Base-by-base conservation (phyloP, 2,329 filamentous ascomycete genomes). In the Botrytis fabae region DNA sequence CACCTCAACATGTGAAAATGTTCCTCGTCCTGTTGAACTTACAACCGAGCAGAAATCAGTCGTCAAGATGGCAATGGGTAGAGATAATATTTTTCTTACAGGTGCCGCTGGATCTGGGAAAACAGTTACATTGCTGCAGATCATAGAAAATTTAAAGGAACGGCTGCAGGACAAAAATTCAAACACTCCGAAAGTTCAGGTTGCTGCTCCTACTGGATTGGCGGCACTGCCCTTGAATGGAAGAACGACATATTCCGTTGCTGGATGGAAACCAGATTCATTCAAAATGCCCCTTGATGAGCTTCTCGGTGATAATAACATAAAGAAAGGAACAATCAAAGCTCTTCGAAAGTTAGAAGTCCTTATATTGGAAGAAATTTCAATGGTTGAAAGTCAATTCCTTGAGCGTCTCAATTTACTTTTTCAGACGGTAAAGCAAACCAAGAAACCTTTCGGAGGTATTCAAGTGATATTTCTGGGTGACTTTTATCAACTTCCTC, bases 401-500 rank as follows among this genome's bases (percentile, higher is more conserved):
- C 61, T 80, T 16, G 77, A 79, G 68, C 70, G 78, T 1, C 69
- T 79, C 54, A 76, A 77, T 61, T 25, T 76, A 4, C 65, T 77
- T n/a, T 40, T 80, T 25, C 75, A 77, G 28, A 22, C 68, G 12
- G 64, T 77, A 28, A 44, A 74, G 40, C n/a, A 48, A 1, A 70
- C n/a, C 18, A 20, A 28, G 2, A 10, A 40, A 4, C 77, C 79
- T 18, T 79, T 80, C 42, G 79, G 78, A 5, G 78, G 78, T 12
- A 77, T 76, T 44, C 78, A 80, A 70, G 75, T 79, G 16, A 78
- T 80, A 22, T 73, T 80, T 48, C 72, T 80, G 0, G 79, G 78
- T 1, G 79, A 79, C 46, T 79, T 80, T 35, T 74, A 79, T 72
- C 78, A 80, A 59, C 72, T 80, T 20, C 79, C 79, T 22, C 79